Evolutionary conservation across 371 early-diverging fungal genomes (phyloP), one percentile per base, ranked within the genome.

Genomic region (Synchytrium microbalum): DNA sequence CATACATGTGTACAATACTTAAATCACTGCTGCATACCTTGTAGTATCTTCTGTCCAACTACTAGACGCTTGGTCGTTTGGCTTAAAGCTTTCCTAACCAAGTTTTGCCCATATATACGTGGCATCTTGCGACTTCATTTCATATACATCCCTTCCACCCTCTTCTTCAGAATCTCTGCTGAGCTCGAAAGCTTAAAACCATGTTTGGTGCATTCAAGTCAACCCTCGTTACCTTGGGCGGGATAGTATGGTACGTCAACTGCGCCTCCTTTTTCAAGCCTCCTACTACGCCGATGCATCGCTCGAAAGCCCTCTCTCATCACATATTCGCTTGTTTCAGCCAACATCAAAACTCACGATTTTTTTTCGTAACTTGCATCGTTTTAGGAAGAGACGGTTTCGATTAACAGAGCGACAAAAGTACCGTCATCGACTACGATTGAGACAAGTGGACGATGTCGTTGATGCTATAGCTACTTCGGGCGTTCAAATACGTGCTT

Each of bases 341-440:
- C n/a, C n/a, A n/a, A n/a, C n/a, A n/a, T n/a, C n/a, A n/a, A n/a
- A n/a, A n/a, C n/a, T n/a, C n/a, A n/a, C n/a, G n/a, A n/a, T n/a
- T n/a, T n/a, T n/a, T n/a, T n/a, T n/a, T 24, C 14, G 54, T 53
- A 23, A 27, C 28, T 61, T 29, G 52, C 26, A 27, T 69, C 75
- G 3, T 66, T 52, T 67, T 33, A 84, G 83, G 59, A 80, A 75
- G 58, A 79, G 82, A 2, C 71, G 83, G 68, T 87, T 77, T 88
- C 85, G 91, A 64, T 84, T 96, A 86, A 92, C 90, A 67, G 81
- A 82, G 58, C 91, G 90, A 14, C 90, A 95, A 68, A 96, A 96
- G 75, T 92, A 91, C 68, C 92, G 95, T 68, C 91, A 92, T 55
- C 87, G 95, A 65, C 90, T 91, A 84, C 84, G 97, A 58, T 82